Evolutionary conservation across 2,329 filamentous ascomycete genomes (phyloP).

Genomic region (Elsinoe arachidis): DNA sequence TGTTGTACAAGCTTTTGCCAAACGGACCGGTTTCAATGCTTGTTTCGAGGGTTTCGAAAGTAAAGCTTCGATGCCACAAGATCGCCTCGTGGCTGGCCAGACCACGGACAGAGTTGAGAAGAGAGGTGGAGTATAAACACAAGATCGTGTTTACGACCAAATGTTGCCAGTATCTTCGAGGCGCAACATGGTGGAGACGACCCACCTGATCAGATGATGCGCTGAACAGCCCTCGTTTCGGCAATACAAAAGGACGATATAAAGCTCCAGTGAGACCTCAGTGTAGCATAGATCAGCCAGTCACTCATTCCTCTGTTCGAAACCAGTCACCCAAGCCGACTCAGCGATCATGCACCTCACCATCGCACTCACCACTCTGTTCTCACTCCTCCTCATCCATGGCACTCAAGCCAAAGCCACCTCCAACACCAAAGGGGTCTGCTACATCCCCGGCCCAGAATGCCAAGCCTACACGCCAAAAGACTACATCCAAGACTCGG

Average conservation of each 20-base stretch:
- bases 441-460: constrained; percentile 20
- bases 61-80: not conserved
- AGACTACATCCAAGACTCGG: constrained; percentile 34
- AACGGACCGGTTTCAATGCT: not conserved
- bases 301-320: not conserved
- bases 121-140: not conserved
- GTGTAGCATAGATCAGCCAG: not conserved
- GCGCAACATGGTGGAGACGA: not conserved
- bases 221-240: no score
- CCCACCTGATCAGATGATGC: no score
- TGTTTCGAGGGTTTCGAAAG: not conserved
- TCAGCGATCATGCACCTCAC: not conserved
- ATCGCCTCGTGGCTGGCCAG: not conserved
- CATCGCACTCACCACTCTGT: constrained; percentile 20
- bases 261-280: no score
- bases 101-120: not conserved
- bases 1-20: not conserved
- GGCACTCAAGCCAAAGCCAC: constrained; percentile 17
- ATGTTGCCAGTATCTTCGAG: not conserved
- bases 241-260: no score
- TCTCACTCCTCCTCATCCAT: constrained; percentile 26
- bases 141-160: not conserved
- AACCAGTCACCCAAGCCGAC: not conserved
- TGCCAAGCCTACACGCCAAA: constrained; percentile 28
- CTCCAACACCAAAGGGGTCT: constrained; percentile 31